Conservation (phyloP, 768 basidiomycete genomes). For the Boletus subparvulus region DNA sequence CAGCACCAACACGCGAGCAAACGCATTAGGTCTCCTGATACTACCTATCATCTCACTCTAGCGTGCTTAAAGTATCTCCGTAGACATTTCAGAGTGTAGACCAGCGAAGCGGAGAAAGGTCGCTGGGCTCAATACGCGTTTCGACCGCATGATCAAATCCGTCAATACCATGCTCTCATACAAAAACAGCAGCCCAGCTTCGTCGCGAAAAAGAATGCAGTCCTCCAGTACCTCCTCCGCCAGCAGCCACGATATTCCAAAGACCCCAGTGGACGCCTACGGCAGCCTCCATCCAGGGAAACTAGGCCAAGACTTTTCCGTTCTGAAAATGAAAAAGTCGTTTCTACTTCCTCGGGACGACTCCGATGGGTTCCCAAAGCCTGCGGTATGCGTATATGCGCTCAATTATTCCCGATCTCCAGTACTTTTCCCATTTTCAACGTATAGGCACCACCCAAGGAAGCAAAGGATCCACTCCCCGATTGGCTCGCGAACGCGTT, state of each 20-base stretch:
- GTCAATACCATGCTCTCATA: constrained; percentile 44
- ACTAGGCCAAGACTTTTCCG: constrained; percentile 41
- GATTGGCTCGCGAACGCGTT: constrained; percentile 58
- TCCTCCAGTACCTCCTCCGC: constrained; percentile 48
- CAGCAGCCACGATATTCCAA: constrained; percentile 41
- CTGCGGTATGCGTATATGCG: constrained; percentile 34
- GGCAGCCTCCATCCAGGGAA: constrained; percentile 32
- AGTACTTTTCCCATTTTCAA: constrained; percentile 11
- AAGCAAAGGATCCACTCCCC: constrained; percentile 41
- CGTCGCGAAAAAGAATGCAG: constrained; percentile 31
- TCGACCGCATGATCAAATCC: constrained; percentile 65
- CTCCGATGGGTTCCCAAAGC: constrained; percentile 4
- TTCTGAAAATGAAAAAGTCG: constrained; percentile 41
- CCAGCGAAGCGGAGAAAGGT: constrained; percentile 49
- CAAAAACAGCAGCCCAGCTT: constrained; percentile 17
- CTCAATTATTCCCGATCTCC: constrained; percentile 12
- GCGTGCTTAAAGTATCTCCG: background rate
- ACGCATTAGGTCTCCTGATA: constrained; percentile 15
- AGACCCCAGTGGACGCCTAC: constrained; percentile 44
- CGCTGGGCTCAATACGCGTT: constrained; percentile 55
- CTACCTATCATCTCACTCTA: background rate
- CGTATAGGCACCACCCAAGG: constrained; percentile 20
- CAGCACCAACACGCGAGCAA: constrained; percentile 2
- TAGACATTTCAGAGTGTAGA: constrained; percentile 9
- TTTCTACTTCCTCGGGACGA: background rate